A percentile compares a stretch with the other conserved stretches of the same genome.
Evolutionary conservation across 169 alveolate species (phyloP).

Genomic region (Plasmodium knowlesi): DNA sequence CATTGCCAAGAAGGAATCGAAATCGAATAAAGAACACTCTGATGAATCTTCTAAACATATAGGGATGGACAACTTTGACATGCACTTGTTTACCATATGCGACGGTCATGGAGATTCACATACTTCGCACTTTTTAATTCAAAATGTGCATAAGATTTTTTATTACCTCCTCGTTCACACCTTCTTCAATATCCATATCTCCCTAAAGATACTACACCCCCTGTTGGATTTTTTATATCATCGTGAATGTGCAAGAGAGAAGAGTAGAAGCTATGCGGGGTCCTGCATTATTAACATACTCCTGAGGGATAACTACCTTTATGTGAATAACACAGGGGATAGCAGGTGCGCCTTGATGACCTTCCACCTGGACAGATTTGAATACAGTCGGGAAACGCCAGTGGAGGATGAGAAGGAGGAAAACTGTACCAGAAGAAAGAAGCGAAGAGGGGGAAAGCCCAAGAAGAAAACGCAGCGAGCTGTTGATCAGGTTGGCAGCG

Average conservation of each 20-base stretch:
- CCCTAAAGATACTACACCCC: slow-evolving; percentile 44
- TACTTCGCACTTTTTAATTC: slow-evolving; percentile 39
- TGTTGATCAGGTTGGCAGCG: neutral
- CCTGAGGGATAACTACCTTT: slow-evolving; percentile 22
- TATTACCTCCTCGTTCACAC: slow-evolving; percentile 48
- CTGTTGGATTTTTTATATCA: slow-evolving; percentile 46
- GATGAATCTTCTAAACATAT: neutral
- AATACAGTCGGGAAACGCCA: neutral
- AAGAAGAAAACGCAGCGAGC: neutral
- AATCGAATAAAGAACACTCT: neutral
- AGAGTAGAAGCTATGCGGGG: slow-evolving; percentile 1
- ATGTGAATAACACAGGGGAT: slow-evolving; percentile 68
- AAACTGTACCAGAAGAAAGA: neutral
- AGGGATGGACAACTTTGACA: slow-evolving; percentile 8
- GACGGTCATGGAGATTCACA: slow-evolving; percentile 72
- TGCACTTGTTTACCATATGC: slow-evolving; percentile 71
- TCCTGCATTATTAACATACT: slow-evolving; percentile 61
- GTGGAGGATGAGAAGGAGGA: neutral
- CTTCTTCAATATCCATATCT: slow-evolving; percentile 31
- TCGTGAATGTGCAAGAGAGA: neutral
- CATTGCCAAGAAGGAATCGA: neutral
- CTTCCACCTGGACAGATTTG: slow-evolving; percentile 46
- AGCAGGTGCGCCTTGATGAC: slow-evolving; percentile 54
- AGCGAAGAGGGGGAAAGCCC: neutral
- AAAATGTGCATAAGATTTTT: slow-evolving; percentile 42